Evolutionary conservation across 768 basidiomycete species (phyloP).

Genomic region (Boletus reticulatus): DNA sequence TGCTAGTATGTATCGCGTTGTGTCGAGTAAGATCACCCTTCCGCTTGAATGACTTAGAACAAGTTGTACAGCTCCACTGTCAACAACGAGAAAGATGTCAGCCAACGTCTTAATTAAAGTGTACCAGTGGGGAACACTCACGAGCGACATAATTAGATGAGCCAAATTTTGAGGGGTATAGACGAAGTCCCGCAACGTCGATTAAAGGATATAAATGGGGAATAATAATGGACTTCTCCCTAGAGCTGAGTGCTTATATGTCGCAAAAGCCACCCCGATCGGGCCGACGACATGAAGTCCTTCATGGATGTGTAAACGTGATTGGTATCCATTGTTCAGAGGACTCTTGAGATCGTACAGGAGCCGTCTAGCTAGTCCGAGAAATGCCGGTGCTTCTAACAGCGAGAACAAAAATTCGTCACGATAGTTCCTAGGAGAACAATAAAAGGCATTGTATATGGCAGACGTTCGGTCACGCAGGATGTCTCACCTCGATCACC

Average conservation of each 20-base stretch:
- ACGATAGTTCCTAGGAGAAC: conserved; percentile 14
- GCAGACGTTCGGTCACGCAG: conserved; percentile 6
- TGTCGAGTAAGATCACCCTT: conserved; percentile 65
- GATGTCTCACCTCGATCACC: conserved; percentile 35
- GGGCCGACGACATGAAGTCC: conserved; percentile 9
- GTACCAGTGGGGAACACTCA: conserved; percentile 4
- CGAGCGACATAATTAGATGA: conserved; percentile 22
- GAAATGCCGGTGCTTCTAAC: conserved; percentile 3
- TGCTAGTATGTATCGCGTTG: conserved; percentile 44
- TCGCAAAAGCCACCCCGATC: conserved; percentile 3
- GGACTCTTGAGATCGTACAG: conserved; percentile 1
- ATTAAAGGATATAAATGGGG: conserved; percentile 14
- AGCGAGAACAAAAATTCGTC: conserved; percentile 24
- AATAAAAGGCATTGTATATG: conserved; percentile 18
- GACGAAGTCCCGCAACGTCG: conserved; percentile 50
- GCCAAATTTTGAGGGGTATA: conserved; percentile 18
- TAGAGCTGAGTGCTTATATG: conserved; percentile 19
- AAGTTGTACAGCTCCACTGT: conserved; percentile 42
- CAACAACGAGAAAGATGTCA: neutral
- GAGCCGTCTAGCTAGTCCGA: conserved; percentile 8
- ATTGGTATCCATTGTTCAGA: conserved; percentile 24
- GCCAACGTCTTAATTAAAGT: neutral
- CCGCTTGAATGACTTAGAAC: conserved; percentile 50
- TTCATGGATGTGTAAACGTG: conserved; percentile 4
- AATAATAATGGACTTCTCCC: conserved; percentile 1